These are phyloP conservation scores for Globisporangium cederbergense DNA, from an alignment of 352 stramenopile species.

Conservation along the genomic window DNA sequence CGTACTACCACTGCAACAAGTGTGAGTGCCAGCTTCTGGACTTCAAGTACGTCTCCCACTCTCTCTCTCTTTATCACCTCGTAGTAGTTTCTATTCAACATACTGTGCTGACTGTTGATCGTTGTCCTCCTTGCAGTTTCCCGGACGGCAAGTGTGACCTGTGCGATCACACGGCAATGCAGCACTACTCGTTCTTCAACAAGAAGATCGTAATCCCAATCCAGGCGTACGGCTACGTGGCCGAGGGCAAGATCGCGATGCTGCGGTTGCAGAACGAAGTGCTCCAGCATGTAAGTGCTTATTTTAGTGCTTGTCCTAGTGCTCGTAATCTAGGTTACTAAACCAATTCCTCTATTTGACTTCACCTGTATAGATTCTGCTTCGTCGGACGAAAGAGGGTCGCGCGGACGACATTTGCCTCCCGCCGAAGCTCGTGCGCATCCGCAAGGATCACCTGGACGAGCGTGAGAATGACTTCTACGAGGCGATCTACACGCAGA, in stretches of 20 bases:
- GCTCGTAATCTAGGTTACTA: not conserved
- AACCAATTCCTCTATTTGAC: not conserved
- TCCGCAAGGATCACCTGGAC: constrained; percentile 83
- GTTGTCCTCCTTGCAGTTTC: constrained; percentile 37
- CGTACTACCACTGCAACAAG: constrained; percentile 96
- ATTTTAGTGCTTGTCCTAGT: constrained; percentile 19
- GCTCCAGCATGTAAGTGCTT: constrained; percentile 71
- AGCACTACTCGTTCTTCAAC: constrained; percentile 99
- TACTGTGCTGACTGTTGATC: constrained; percentile 27
- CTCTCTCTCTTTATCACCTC: not conserved
- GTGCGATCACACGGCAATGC: constrained; percentile 93
- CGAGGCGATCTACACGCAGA: constrained; percentile 97
- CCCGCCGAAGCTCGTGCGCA: constrained; percentile 84
- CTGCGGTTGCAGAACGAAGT: constrained; percentile 94
- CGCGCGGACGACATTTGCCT: constrained; percentile 93
- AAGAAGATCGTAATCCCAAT: constrained; percentile 99
- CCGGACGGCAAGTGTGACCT: constrained; percentile 83
- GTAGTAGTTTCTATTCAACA: not conserved
- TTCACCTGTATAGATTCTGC: constrained; percentile 75
- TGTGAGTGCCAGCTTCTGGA: constrained; percentile 96
- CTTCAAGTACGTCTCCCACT: constrained; percentile 83
- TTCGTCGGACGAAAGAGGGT: constrained; percentile 98
- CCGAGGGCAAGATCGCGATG: constrained; percentile 93
- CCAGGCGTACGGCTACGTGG: constrained; percentile 92
- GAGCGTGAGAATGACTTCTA: constrained; percentile 98